These are phyloP conservation scores for Tricholoma terreum DNA, from an alignment of 768 basidiomycete genomes.

Conservation along the genomic window DNA sequence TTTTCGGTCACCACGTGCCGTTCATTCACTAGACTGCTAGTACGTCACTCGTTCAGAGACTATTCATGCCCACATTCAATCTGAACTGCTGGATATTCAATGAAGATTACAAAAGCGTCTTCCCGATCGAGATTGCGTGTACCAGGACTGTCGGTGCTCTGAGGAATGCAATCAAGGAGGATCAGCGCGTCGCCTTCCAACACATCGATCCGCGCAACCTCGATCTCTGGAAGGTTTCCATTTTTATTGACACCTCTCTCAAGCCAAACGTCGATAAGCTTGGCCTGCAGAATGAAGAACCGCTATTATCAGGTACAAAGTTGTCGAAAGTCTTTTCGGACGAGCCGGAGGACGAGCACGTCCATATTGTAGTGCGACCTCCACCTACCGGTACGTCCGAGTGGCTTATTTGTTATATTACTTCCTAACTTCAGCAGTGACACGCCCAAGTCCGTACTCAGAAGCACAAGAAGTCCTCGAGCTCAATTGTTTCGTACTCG, in stretches of 20 bases:
- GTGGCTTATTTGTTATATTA: not conserved
- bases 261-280: not conserved
- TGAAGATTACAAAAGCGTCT: not conserved
- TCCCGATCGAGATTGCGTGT: not conserved
- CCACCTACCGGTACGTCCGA: not conserved
- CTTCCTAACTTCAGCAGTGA: not conserved
- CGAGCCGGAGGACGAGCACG: not conserved
- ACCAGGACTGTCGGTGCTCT: not conserved
- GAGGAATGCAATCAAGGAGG: not conserved
- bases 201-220: not conserved
- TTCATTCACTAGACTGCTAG: too few species aligned
- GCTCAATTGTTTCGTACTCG: not conserved
- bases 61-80: not conserved
- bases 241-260: not conserved
- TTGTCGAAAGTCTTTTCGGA: not conserved
- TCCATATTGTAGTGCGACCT: not conserved
- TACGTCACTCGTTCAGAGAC: too few species aligned
- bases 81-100: not conserved
- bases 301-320: not conserved
- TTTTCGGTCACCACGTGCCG: too few species aligned
- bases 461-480: not conserved
- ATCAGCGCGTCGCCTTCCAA: not conserved
- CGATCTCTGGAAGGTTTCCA: not conserved
- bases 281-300: not conserved
- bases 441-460: not conserved